Base-by-base conservation (phyloP, 495 filamentous ascomycete species). In the Neurospora sp. region DNA sequence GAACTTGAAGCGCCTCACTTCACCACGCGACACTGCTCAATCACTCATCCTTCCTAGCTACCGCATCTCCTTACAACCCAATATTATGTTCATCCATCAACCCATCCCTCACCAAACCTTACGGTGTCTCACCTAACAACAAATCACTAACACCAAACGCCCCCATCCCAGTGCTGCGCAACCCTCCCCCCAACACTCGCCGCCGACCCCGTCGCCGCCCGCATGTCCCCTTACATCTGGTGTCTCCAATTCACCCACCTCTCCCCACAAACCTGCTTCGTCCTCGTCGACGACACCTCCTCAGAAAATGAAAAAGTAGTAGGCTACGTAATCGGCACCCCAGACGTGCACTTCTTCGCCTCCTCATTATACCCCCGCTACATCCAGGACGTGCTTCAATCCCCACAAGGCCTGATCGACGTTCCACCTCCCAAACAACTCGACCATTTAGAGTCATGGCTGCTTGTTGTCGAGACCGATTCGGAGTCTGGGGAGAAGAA, bases 181-280 rank as follows among this genome's bases (percentile, higher is more conserved):
- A 84, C 83, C 73, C 81, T 83, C 46, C 77, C 80, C 20, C 81
- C 83, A 0, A 78, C 78, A 12, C 79, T 81, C 38, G 10, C 73
- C n/a, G 44, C 76, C 39, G 79, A 78, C 38, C 46, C 72, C 1
- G 71, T 41, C 38, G 80, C 76, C 41, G 44, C 72, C 61, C 66
- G 74, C 53, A 74, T 83, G 44, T 76, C 82, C 7, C 83, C 83
- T 18, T 84, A 84, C 76, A 73, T 84, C 76, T 84, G 83, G 83
- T 83, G 81, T 16, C 81, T 84, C 53, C 83, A 77, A 8, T 84
- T 82, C 77, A 84, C 81, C 37, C 76, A 78, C 70, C 80, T 84
- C 71, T 79, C 71, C 48, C 83, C 83, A 1, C 22, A 53, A 1
- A 75, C 75, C 72, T 81, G 80, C 77, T 79, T 82, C 74, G 78